A percentile compares a stretch with the other conserved stretches of the same genome.
Evolutionary conservation across 495 filamentous ascomycete genomes (phyloP).

Genomic region (Neurospora sp.): DNA sequence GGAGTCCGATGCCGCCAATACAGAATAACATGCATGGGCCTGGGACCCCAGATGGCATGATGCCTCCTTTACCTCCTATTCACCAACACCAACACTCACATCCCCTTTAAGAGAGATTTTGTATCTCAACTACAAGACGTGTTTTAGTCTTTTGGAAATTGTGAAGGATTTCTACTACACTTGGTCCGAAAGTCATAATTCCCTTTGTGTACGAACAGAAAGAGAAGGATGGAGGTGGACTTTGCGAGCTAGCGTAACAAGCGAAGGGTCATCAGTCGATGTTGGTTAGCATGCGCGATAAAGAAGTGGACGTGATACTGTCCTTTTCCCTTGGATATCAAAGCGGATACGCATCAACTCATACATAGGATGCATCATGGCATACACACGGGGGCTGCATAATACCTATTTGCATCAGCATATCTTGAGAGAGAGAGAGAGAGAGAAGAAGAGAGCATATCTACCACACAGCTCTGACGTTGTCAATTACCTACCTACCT

Average conservation of each 20-base stretch:
- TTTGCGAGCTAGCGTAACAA: not conserved
- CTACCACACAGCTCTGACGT: not conserved
- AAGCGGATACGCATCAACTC: not conserved
- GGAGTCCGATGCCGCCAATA: not conserved
- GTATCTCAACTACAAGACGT: not conserved
- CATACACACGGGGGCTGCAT: not conserved
- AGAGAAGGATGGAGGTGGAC: not conserved
- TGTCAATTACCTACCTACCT: not conserved
- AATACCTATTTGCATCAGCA: not conserved
- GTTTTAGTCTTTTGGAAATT: not conserved
- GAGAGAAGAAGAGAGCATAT: not conserved
- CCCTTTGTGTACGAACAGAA: not conserved
- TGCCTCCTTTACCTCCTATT: conserved; percentile 10
- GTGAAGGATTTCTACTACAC: not conserved
- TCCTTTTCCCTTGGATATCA: not conserved
- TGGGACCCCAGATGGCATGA: conserved; percentile 3
- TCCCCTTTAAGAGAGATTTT: not conserved
- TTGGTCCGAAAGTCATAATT: not conserved
- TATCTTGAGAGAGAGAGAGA: not conserved
- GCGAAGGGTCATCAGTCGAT: not conserved
- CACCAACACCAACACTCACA: conserved; percentile 7
- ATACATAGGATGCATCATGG: not conserved
- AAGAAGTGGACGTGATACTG: not conserved
- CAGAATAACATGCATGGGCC: not conserved
- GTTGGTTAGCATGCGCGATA: not conserved